Evolutionary conservation across 805 yeast genomes (phyloP).

Genomic region (Jamesozyma hellenica): DNA sequence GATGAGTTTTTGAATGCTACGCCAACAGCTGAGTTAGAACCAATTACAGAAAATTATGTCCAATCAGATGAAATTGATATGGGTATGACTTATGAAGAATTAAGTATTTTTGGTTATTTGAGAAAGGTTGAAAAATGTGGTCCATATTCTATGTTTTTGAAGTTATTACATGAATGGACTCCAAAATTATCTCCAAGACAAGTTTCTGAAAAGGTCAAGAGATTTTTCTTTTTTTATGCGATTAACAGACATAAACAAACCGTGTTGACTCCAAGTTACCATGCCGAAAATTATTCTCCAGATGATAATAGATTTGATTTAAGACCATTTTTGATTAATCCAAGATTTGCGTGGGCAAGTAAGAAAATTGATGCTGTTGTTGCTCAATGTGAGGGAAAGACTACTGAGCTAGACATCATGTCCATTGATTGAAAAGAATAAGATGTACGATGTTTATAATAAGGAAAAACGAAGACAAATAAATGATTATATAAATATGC

Average conservation of each 20-base stretch:
- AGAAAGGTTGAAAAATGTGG: conserved; percentile 93
- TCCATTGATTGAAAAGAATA: conserved; percentile 18
- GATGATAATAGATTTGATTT: conserved; percentile 95
- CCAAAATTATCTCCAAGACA: conserved; percentile 72
- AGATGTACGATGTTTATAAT: too few species aligned
- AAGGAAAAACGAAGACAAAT: too few species aligned
- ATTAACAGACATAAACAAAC: conserved; percentile 96
- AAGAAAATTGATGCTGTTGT: conserved; percentile 79
- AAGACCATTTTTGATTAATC: conserved; percentile 89
- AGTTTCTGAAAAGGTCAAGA: conserved; percentile 85
- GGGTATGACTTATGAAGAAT: conserved; percentile 96
- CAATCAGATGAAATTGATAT: conserved; percentile 95
- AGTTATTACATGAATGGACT: conserved; percentile 86
- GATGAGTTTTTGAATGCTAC: conserved; percentile 76
- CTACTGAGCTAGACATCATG: conserved; percentile 20
- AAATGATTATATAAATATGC: too few species aligned
- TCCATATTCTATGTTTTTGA: conserved; percentile 88
- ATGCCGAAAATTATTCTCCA: conserved; percentile 96
- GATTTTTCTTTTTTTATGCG: conserved; percentile 88
- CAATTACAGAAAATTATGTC: conserved; percentile 82
- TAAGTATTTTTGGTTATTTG: conserved; percentile 80
- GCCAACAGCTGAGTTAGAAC: conserved; percentile 97
- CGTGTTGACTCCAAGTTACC: conserved; percentile 93
- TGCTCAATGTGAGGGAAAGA: conserved; percentile 39
- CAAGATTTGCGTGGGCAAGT: conserved; percentile 82